Evolutionary conservation across 1,284 basidiomycete species (phyloP), one percentile per base, ranked within the genome.

Genomic region (Ceratobasidium sp.): DNA sequence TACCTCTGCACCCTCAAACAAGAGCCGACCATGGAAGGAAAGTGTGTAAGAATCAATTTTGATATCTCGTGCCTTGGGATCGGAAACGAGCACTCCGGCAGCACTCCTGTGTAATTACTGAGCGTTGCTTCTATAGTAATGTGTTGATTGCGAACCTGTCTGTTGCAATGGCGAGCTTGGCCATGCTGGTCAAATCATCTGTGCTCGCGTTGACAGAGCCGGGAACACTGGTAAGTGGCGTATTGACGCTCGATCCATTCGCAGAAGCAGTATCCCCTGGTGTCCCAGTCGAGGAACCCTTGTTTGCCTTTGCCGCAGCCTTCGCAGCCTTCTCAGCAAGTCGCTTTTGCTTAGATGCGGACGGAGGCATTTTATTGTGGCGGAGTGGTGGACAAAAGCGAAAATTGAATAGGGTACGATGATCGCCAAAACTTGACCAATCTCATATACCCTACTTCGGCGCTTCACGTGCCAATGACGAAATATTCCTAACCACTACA

Each of bases 11-110:
- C 86, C 87, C 79, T 98, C 95, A 75, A 98, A 89, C 74, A 98
- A 85, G 27, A 98, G 82, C 69, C 96, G 87, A 42, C 96, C 96
- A 77, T 99, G 96, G 87, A 98, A 99, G 2, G 95, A 98, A 68
- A 99, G 86, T 3, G 95, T 97, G 79, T 89, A 99, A 59, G 89
- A 86, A 77, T 98, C 94, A 74, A 99, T 96, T 82, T 98, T 98
- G 84, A 99, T 90, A 82, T 99, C 96, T 72, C 96, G 89, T 69
- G 88, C 86, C 80, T 98, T 95, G 68, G 84, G 79, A 81, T 99
- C 97, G 53, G 94, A 98, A 56, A 92, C 89, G 46, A 99, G 84
- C 21, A 98, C 95, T 76, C 97, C 96, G 47, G 89, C 84, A 1
- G 92, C 91, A 73, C 90, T 92, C 85, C 90, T 91, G 73, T 6